Evolutionary conservation across 805 yeast species (phyloP).

Genomic region (Candida insectorum): DNA sequence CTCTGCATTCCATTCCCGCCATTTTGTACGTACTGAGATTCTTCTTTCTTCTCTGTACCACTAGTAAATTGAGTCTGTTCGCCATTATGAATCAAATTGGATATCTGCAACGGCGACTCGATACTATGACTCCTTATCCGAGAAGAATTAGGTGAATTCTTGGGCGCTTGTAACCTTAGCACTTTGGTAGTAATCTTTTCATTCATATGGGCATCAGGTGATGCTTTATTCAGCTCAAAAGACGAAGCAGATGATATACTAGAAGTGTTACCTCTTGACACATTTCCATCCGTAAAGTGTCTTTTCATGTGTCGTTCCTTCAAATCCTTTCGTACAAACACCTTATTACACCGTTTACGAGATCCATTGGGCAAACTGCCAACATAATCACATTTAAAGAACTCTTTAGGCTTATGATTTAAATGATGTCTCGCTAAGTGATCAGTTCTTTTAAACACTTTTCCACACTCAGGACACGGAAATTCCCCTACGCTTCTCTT

Average conservation of each 20-base stretch:
- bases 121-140: not conserved
- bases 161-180: too few relatives aligned
- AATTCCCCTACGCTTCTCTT: conserved; percentile 24
- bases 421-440: conserved; percentile 63
- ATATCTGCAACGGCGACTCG: conserved; percentile 16
- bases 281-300: conserved; percentile 15
- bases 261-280: conserved; percentile 12
- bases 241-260: conserved; percentile 7
- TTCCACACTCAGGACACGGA: conserved; percentile 46
- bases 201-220: not conserved
- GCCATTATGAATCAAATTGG: conserved; percentile 17
- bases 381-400: conserved; percentile 53
- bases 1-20: conserved; percentile 17
- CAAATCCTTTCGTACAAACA: conserved; percentile 62
- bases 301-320: conserved; percentile 37
- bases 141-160: too few relatives aligned
- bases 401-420: conserved; percentile 53
- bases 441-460: conserved; percentile 57
- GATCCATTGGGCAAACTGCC: conserved; percentile 37
- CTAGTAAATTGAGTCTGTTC: too few relatives aligned
- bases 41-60: too few relatives aligned
- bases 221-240: conserved; percentile 2
- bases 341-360: conserved; percentile 49
- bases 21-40: too few relatives aligned
- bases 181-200: not conserved